Percentiles rank a stretch among this genome's conserved stretches.
These are phyloP conservation scores for Tricharina praecox DNA, from an alignment of 495 filamentous ascomycete genomes.

Conservation along the genomic window DNA sequence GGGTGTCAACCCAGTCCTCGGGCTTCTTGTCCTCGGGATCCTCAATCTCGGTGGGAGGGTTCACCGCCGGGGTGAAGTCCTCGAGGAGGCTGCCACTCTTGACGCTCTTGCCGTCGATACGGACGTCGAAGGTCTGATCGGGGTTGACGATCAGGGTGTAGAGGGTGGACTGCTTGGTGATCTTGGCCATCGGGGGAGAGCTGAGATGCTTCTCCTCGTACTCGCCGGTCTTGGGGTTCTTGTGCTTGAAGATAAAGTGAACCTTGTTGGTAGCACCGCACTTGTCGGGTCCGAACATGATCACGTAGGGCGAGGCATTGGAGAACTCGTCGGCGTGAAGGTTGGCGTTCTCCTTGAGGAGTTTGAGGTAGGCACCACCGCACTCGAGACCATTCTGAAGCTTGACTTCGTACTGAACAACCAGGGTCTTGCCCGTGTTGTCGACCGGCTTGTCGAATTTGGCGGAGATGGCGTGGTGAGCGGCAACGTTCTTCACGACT, in stretches of 20 bases:
- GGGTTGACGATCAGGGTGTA: conserved; percentile 93
- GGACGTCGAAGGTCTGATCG: conserved; percentile 85
- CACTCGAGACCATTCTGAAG: conserved; percentile 97
- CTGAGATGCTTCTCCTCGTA: conserved; percentile 99
- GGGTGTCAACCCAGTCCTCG: conserved; percentile 84
- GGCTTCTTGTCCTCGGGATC: conserved; percentile 94
- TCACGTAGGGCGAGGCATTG: conserved; percentile 90
- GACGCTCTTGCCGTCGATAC: conserved; percentile 68
- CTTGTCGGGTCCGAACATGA: conserved; percentile 99
- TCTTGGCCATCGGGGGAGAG: conserved; percentile 64
- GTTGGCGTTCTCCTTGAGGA: conserved; percentile 92
- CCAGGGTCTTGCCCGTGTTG: conserved; percentile 89
- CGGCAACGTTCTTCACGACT: conserved; percentile 88
- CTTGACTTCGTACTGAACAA: conserved; percentile 99
- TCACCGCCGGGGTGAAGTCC: conserved; percentile 83
- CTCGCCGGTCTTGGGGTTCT: conserved; percentile 99
- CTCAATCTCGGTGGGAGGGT: conserved; percentile 91
- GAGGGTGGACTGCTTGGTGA: conserved; percentile 75
- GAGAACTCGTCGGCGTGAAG: conserved; percentile 97
- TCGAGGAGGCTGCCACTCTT: conserved; percentile 86
- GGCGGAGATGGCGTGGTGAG: conserved; percentile 97
- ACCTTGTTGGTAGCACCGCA: conserved; percentile 99
- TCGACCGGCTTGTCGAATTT: conserved; percentile 95
- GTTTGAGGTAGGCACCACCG: conserved; percentile 98
- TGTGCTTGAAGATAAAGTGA: conserved; percentile 99